Conservation (phyloP, 2,329 filamentous ascomycete species). For the Zasmidium angulare region DNA sequence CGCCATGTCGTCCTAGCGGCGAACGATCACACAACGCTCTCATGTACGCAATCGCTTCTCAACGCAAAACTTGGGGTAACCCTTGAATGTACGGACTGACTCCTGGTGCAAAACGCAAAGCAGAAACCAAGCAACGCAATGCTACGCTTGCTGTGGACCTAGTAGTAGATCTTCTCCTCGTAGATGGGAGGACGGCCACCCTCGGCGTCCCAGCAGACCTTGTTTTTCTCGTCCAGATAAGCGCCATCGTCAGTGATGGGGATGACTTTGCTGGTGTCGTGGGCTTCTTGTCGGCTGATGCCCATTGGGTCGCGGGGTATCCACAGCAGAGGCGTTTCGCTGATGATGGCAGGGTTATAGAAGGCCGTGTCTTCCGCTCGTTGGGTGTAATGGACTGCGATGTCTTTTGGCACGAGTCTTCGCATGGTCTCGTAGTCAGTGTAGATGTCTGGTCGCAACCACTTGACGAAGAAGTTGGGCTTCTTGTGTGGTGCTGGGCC, state of each 20-base stretch:
- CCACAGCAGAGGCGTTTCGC: conserved; percentile 72
- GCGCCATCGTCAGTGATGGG: conserved; percentile 80
- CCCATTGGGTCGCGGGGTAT: conserved; percentile 74
- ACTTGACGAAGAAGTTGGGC: conserved; percentile 62
- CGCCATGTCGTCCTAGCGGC: too few species aligned
- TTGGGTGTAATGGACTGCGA: conserved; percentile 59
- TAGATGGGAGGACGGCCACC: conserved; percentile 60
- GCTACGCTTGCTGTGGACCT: conserved; percentile 8
- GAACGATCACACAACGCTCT: too few species aligned
- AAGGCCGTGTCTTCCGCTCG: conserved; percentile 68
- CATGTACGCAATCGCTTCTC: not conserved
- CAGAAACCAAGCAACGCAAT: too few species aligned
- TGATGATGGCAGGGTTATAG: conserved; percentile 67
- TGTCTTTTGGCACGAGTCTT: conserved; percentile 63
- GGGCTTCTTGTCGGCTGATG: conserved; percentile 74
- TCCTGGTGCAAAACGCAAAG: too few species aligned
- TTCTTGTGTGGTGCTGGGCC: conserved; percentile 46
- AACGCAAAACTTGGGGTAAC: not conserved
- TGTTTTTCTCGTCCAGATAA: conserved; percentile 68
- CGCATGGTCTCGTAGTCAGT: conserved; percentile 71
- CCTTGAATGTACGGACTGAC: not conserved
- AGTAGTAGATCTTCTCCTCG: conserved; percentile 57
- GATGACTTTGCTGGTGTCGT: conserved; percentile 68
- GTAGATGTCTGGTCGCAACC: conserved; percentile 76
- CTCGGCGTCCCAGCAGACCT: conserved; percentile 59